Evolutionary conservation across 2,329 filamentous ascomycete species (phyloP).

Genomic region (Xylaria sp.): DNA sequence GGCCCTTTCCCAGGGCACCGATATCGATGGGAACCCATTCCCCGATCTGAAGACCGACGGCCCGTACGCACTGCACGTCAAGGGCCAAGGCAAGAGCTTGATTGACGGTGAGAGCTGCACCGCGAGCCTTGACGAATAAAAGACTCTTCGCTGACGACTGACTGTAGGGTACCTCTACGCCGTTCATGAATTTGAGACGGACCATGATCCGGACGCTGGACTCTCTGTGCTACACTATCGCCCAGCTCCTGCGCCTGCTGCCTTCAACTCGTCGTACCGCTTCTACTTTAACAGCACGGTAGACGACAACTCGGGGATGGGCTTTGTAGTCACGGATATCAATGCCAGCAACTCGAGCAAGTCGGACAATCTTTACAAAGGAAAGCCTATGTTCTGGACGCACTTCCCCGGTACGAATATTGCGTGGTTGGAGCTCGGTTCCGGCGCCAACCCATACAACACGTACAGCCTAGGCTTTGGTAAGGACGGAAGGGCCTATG

Average conservation of each 20-base stretch:
- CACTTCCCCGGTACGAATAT: constrained; percentile 24
- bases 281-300: constrained; percentile 27
- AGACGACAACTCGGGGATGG: constrained; percentile 8
- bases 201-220: constrained; percentile 17
- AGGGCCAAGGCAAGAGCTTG: constrained; percentile 24
- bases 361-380: constrained; percentile 15
- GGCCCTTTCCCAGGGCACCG: constrained; percentile 20
- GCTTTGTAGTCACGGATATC: constrained; percentile 29
- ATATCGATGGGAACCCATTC: constrained; percentile 1
- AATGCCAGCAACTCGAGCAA: constrained; percentile 6
- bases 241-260: constrained; percentile 14
- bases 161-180: constrained; percentile 28
- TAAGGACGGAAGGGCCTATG: constrained; percentile 19
- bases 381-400: constrained; percentile 29
- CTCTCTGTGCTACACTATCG: constrained; percentile 24
- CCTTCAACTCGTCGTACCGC: constrained; percentile 25
- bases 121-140: constrained; percentile 7
- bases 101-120: constrained; percentile 30
- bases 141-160: constrained; percentile 23
- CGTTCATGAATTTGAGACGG: constrained; percentile 21
- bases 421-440: constrained; percentile 22
- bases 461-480: constrained; percentile 8
- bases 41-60: constrained; percentile 17
- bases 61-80: constrained; percentile 30
- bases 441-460: constrained; percentile 26